Conservation (phyloP, 2,329 filamentous ascomycete species). For the Xylariaceae sp. region DNA sequence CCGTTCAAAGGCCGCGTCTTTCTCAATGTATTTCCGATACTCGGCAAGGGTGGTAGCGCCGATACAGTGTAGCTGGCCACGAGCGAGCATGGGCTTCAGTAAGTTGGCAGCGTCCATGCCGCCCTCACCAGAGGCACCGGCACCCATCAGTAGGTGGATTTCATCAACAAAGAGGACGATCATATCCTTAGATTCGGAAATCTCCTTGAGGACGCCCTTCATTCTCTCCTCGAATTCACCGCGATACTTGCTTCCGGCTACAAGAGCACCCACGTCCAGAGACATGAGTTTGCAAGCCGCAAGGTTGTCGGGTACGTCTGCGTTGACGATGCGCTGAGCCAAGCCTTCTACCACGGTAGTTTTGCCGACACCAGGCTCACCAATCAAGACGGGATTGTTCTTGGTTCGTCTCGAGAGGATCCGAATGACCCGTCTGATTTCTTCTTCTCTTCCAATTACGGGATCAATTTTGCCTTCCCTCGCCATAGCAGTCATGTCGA, state of each 20-base stretch:
- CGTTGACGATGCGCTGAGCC: conserved; percentile 91
- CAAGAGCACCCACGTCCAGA: conserved; percentile 88
- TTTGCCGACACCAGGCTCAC: conserved; percentile 97
- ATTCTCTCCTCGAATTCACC: conserved; percentile 99
- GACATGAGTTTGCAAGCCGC: conserved; percentile 91
- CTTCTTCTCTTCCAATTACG: conserved; percentile 93
- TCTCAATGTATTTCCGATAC: conserved; percentile 98
- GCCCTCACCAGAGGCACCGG: conserved; percentile 87
- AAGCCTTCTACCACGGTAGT: conserved; percentile 96
- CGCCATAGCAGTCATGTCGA: conserved; percentile 96
- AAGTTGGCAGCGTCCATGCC: conserved; percentile 99
- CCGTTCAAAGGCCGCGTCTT: conserved; percentile 95
- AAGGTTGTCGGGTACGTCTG: conserved; percentile 92
- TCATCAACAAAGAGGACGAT: conserved; percentile 98
- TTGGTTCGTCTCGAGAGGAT: conserved; percentile 92
- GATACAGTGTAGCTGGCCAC: conserved; percentile 95
- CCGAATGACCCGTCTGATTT: conserved; percentile 85
- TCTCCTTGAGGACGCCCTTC: conserved; percentile 98
- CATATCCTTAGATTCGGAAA: conserved; percentile 89
- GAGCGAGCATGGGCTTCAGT: conserved; percentile 95
- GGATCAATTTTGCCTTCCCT: conserved; percentile 97
- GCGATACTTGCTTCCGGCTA: conserved; percentile 96
- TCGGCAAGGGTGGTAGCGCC: conserved; percentile 92
- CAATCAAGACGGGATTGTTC: conserved; percentile 97
- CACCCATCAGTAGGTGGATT: conserved; percentile 97